Conservation (phyloP, 208 protist species). For the Leishmania amazonensis region DNA sequence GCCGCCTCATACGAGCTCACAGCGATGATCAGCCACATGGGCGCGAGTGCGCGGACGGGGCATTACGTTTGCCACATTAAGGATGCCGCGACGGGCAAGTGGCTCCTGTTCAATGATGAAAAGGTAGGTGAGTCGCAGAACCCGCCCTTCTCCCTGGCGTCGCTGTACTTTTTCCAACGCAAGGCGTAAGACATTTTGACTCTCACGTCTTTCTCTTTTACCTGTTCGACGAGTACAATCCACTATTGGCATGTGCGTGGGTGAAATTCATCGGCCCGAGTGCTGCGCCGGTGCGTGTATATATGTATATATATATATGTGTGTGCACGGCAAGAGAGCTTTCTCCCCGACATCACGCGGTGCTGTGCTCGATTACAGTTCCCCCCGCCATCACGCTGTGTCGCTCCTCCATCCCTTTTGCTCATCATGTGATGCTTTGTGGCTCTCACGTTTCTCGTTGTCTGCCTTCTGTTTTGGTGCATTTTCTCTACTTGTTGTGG, state of each 20-base stretch:
- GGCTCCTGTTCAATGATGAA: slow-evolving; percentile 96
- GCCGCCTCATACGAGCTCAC: slow-evolving; percentile 68
- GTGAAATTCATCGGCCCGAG: background rate
- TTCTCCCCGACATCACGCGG: background rate
- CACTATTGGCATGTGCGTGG: background rate
- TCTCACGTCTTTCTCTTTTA: background rate
- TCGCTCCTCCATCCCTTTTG: background rate
- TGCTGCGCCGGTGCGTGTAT: background rate
- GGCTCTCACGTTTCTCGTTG: background rate
- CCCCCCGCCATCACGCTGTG: background rate
- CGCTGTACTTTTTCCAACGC: slow-evolving; percentile 93
- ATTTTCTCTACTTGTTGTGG: background rate
- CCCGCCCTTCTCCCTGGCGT: slow-evolving; percentile 91
- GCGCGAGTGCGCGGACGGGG: slow-evolving; percentile 80
- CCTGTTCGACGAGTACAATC: background rate
- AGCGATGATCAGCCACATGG: slow-evolving; percentile 93
- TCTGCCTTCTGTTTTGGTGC: background rate
- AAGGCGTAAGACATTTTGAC: background rate
- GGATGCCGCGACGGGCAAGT: slow-evolving; percentile 68
- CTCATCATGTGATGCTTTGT: background rate
- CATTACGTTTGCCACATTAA: slow-evolving; percentile 94
- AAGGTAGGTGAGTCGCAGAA: slow-evolving; percentile 90
- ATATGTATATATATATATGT: slow-evolving; percentile 14
- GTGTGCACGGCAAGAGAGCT: background rate
- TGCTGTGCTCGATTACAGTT: background rate